These are phyloP conservation scores for Linum usitatissimum DNA, from an alignment of 345 rosid species.

Conservation along the genomic window DNA sequence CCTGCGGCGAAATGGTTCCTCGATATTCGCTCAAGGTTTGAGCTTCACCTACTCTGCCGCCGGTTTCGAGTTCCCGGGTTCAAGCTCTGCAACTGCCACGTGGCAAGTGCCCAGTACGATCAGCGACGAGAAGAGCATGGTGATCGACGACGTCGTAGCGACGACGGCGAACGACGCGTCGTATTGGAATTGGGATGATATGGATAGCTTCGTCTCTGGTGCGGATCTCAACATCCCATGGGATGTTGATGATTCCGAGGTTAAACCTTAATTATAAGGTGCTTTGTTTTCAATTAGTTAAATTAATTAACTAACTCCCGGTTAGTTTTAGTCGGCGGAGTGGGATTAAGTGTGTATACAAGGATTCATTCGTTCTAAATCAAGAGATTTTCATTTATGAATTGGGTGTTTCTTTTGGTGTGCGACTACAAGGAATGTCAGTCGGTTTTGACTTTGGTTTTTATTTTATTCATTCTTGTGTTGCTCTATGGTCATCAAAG, in stretches of 20 bases:
- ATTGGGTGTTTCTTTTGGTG: not conserved
- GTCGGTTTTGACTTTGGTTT: too few species aligned
- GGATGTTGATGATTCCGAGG: constrained; percentile 31
- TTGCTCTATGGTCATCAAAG: too few species aligned
- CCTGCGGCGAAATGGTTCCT: not conserved
- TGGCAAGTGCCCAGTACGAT: constrained; percentile 14
- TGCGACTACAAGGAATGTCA: not conserved
- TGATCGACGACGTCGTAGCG: constrained; percentile 14
- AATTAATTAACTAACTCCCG: not conserved
- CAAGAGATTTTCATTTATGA: not conserved
- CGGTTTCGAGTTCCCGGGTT: constrained; percentile 20
- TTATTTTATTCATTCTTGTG: too few species aligned
- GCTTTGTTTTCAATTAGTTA: not conserved
- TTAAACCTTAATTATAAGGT: constrained; percentile 33
- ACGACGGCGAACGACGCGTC: constrained; percentile 12
- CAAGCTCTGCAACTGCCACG: constrained; percentile 21
- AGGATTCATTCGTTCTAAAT: not conserved
- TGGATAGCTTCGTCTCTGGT: constrained; percentile 29
- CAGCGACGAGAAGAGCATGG: constrained; percentile 24
- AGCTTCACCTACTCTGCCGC: constrained; percentile 7
- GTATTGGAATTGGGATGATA: constrained; percentile 56
- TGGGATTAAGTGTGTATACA: not conserved
- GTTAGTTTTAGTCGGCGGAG: constrained; percentile 12
- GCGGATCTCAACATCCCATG: constrained; percentile 37
- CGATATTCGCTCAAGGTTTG: not conserved